Base-by-base conservation (phyloP, 176 grass and related monocot genomes). In the Ensete ventricosum region DNA sequence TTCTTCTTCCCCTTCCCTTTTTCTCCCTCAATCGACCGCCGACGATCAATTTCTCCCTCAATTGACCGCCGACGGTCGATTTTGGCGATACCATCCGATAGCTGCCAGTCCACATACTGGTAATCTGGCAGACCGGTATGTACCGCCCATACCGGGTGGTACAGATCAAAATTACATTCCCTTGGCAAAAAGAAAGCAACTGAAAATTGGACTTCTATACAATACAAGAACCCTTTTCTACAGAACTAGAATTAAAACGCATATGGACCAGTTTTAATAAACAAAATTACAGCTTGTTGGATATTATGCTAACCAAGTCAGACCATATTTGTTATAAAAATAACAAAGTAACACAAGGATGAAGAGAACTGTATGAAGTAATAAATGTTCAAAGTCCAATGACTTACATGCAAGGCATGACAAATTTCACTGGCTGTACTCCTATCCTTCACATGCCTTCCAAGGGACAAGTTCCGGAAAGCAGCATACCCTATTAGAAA, bases 401-500 rank as follows among this genome's bases (percentile, higher is more conserved):
- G 73, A 66, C 53, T 85, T 81, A 98, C 90, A 86, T 93, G 90
- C 22, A 98, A 82, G 51, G 81, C 81, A 84, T 93, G 81, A 66
- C 73, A 76, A 75, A 98, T 94, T 80, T 93, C 85, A 65, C 76
- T 81, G 72, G 90, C 90, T 53, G 63, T 60, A 85, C 78, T 86
- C 82, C 82, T 91, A 75, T 98, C 95, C 69, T 68, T 93, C 67
- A 82, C 72, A 87, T 83, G 74, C 55, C 73, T 93, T 85, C 95
- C 95, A 82, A 93, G 88, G 43, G 86, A 92, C 77, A 98, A 87
- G 64, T 53, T 98, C 83, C 95, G 89, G 67, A 98, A 98, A 71
- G 88, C 81, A 53, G 91, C 92, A 91, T 98, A 98, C 72, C 95
- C 90, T 78, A 98, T 94, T 25, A 98, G 82, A 89, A 98, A 78